Conservation (phyloP, 495 filamentous ascomycete species). For the Cladorrhinum samala region DNA sequence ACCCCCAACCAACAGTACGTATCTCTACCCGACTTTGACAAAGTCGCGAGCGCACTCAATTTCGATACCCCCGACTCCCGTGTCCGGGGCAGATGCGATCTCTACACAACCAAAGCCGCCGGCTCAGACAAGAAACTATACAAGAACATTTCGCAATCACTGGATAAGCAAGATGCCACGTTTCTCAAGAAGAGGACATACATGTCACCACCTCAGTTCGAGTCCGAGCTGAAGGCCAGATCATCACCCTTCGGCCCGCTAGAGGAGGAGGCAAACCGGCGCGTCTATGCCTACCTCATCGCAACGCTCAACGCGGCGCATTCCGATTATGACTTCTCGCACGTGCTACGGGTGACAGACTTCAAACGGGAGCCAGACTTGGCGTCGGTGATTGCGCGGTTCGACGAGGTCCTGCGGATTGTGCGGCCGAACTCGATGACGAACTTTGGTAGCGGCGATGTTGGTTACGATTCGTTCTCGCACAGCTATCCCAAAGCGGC, state of each 20-base stretch:
- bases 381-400: constrained; percentile 68
- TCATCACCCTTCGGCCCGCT: constrained; percentile 87
- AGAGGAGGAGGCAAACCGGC: constrained; percentile 75
- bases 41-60: constrained; percentile 81
- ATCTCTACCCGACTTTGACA: constrained; percentile 80
- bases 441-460: constrained; percentile 7
- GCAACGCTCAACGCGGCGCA: constrained; percentile 97
- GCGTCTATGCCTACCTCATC: constrained; percentile 92
- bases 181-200: constrained; percentile 74
- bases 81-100: constrained; percentile 84
- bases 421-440: constrained; percentile 52
- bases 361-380: constrained; percentile 75
- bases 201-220: constrained; percentile 67
- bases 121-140: constrained; percentile 94
- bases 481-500: constrained; percentile 21
- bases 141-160: constrained; percentile 81
- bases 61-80: constrained; percentile 90
- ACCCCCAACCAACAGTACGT: too few relatives aligned
- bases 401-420: constrained; percentile 80
- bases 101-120: constrained; percentile 95
- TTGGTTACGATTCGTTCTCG: constrained; percentile 11
- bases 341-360: constrained; percentile 78
- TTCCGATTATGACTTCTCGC: constrained; percentile 95
- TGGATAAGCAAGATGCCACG: constrained; percentile 84
- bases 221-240: constrained; percentile 49